Percentiles rank a stretch among this genome's conserved stretches.
Evolutionary conservation across 108 stramenopile species (phyloP).

Genomic region (Cyclotella kingstonii): DNA sequence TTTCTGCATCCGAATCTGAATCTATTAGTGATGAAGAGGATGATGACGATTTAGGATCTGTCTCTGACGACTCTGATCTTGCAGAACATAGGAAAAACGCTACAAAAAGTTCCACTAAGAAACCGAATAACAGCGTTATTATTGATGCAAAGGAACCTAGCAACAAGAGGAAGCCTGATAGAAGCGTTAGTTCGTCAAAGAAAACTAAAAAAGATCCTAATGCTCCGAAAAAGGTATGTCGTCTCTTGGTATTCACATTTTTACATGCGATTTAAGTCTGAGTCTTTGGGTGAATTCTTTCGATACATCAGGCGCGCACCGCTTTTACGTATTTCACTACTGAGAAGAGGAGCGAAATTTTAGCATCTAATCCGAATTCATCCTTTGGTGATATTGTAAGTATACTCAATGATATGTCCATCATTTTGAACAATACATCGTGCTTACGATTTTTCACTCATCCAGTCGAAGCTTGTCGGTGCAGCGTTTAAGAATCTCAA

Average conservation of each 20-base stretch:
- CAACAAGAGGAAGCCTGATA: constrained; percentile 20
- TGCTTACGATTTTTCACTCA: background rate
- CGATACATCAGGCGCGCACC: constrained; percentile 1
- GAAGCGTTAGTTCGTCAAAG: constrained; percentile 24
- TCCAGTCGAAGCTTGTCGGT: constrained; percentile 53
- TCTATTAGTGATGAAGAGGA: constrained; percentile 52
- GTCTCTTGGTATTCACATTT: background rate
- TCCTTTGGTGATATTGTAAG: constrained; percentile 72
- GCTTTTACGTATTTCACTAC: constrained; percentile 37
- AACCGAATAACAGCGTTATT: background rate
- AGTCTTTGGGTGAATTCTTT: no score
- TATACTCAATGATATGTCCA: background rate
- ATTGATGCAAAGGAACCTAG: constrained; percentile 5
- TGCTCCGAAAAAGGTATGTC: constrained; percentile 39
- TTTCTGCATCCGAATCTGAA: constrained; percentile 54
- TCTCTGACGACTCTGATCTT: constrained; percentile 42
- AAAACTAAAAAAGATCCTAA: constrained; percentile 54
- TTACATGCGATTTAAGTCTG: background rate
- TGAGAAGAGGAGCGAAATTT: constrained; percentile 34
- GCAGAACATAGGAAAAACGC: constrained; percentile 40
- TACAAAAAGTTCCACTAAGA: background rate
- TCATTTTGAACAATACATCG: background rate
- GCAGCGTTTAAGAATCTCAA: constrained; percentile 51
- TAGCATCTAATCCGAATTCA: constrained; percentile 67
- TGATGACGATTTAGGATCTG: constrained; percentile 52